Percentiles rank a stretch among this genome's conserved stretches.
Evolutionary conservation across 2,329 filamentous ascomycete species (phyloP).

Genomic region (Aspergillus candidus): DNA sequence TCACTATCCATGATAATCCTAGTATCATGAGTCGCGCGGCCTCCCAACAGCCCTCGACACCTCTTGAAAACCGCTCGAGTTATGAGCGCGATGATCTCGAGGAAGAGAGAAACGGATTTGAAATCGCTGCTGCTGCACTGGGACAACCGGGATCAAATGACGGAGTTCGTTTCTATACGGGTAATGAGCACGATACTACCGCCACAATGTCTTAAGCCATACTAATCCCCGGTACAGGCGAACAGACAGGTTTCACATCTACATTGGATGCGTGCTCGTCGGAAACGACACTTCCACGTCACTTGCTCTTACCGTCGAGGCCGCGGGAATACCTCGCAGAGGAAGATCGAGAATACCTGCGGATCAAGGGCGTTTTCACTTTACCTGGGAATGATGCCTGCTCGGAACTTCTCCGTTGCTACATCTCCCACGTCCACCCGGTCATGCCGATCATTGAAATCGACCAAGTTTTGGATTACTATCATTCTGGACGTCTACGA

Average conservation of each 20-base stretch:
- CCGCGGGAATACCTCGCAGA: slow-evolving; percentile 8
- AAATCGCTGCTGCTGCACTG: slow-evolving; percentile 21
- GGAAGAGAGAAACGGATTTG: slow-evolving; percentile 18
- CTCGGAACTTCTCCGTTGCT: slow-evolving; percentile 28
- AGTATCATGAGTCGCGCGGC: no score
- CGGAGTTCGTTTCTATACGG: slow-evolving; percentile 22
- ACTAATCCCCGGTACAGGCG: slow-evolving; percentile 5
- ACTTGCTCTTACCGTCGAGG: slow-evolving; percentile 15
- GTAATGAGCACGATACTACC: slow-evolving; percentile 4
- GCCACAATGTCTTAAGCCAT: neutral
- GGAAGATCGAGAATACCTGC: slow-evolving; percentile 21
- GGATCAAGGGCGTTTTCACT: slow-evolving; percentile 31
- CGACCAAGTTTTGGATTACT: slow-evolving; percentile 22
- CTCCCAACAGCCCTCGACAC: no score
- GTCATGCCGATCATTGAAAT: slow-evolving; percentile 34
- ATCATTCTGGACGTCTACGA: slow-evolving; percentile 24
- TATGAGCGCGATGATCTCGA: slow-evolving; percentile 6
- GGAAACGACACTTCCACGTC: slow-evolving; percentile 14
- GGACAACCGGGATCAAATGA: slow-evolving; percentile 12
- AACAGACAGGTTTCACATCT: slow-evolving; percentile 18
- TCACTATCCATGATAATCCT: no score
- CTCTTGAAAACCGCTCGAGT: no score
- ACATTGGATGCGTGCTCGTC: slow-evolving; percentile 16
- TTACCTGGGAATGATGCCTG: slow-evolving; percentile 26
- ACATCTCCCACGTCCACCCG: slow-evolving; percentile 36